Evolutionary conservation across 2,329 filamentous ascomycete genomes (phyloP).

Genomic region (Xylariaceae sp.): DNA sequence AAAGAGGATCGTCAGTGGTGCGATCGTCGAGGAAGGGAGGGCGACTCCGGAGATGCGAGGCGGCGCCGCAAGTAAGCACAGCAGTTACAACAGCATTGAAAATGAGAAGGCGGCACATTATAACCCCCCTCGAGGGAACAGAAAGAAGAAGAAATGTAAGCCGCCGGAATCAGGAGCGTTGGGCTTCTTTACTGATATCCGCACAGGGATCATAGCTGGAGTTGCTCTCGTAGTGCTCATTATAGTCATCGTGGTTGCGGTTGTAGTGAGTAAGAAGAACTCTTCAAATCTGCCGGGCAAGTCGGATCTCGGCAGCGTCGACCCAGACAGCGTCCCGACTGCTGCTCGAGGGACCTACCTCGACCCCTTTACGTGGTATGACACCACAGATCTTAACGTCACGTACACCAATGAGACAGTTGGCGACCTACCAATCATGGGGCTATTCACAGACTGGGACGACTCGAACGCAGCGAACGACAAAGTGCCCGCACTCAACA

Average conservation of each 20-base stretch:
- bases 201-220: conserved; percentile 62
- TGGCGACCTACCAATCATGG: conserved; percentile 89
- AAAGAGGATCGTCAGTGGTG: conserved; percentile 71
- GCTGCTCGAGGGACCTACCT: conserved; percentile 76
- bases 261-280: conserved; percentile 70
- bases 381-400: conserved; percentile 89
- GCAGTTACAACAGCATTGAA: conserved; percentile 56
- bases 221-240: conserved; percentile 62
- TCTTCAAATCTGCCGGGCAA: conserved; percentile 43
- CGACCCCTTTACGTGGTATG: conserved; percentile 91
- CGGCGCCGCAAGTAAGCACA: conserved; percentile 44
- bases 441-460: conserved; percentile 83
- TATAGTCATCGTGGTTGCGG: conserved; percentile 71
- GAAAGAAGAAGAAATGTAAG: conserved; percentile 67
- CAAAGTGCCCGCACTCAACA: conserved; percentile 77
- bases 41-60: conserved; percentile 50
- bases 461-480: conserved; percentile 79
- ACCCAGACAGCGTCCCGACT: conserved; percentile 63
- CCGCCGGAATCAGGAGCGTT: conserved; percentile 34
- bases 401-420: conserved; percentile 88
- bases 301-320: conserved; percentile 58
- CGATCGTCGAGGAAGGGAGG: conserved; percentile 71
- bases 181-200: conserved; percentile 29
- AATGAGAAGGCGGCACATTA: conserved; percentile 55
- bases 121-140: conserved; percentile 47